Evolutionary conservation across 495 filamentous ascomycete species (phyloP).

Genomic region (Penicillium angulare): DNA sequence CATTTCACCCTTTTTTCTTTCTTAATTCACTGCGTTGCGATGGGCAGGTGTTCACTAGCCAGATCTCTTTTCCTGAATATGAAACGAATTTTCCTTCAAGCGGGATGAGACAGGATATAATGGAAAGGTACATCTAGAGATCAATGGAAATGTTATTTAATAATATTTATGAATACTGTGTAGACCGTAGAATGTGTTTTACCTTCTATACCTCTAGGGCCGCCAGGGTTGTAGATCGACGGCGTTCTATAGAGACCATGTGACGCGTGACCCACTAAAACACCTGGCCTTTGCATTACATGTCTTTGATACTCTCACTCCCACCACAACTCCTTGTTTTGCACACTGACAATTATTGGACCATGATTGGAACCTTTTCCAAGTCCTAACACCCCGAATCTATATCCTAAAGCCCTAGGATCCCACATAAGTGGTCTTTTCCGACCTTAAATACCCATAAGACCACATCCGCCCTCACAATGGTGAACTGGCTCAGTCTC

Average conservation of each 20-base stretch:
- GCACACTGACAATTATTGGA: background rate
- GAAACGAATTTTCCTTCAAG: too few relatives aligned
- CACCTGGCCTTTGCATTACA: slow-evolving; percentile 29
- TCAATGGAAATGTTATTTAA: slow-evolving; percentile 1
- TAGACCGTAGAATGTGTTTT: background rate
- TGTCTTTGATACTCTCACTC: slow-evolving; percentile 1
- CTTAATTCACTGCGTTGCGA: background rate
- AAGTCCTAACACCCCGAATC: slow-evolving; percentile 1
- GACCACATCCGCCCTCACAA: slow-evolving; percentile 25
- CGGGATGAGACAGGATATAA: too few relatives aligned
- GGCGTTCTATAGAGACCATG: too few relatives aligned
- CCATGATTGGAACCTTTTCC: slow-evolving; percentile 1
- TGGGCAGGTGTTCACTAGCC: slow-evolving; percentile 9
- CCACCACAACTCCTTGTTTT: background rate
- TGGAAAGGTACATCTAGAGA: background rate
- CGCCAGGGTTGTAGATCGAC: too few relatives aligned
- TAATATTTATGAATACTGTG: background rate
- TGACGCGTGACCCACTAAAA: slow-evolving; percentile 30
- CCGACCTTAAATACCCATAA: too few relatives aligned
- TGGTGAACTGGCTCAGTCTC: slow-evolving; percentile 75
- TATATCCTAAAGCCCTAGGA: background rate
- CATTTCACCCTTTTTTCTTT: background rate
- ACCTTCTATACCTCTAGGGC: too few relatives aligned
- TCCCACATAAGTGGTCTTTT: slow-evolving; percentile 3
- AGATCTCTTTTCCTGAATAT: background rate